Evolutionary conservation across 306 rosid species (phyloP).

Genomic region (Prunus padus): DNA sequence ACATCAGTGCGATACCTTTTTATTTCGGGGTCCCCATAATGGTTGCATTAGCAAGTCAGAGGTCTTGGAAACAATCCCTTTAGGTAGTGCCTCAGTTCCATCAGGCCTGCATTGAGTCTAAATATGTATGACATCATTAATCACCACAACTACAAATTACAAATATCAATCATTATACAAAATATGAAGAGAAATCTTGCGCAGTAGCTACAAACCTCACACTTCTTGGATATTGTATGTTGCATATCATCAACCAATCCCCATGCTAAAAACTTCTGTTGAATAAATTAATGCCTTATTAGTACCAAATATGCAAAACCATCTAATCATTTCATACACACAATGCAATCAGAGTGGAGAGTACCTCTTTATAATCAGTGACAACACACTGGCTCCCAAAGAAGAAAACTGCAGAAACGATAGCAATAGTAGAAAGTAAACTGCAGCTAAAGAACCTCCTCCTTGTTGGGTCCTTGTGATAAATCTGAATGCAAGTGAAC

Average conservation of each 20-base stretch:
- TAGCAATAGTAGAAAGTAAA: conserved; percentile 13
- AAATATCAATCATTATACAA: neutral
- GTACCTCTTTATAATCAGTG: conserved; percentile 37
- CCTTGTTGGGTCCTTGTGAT: conserved; percentile 8
- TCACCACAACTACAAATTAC: neutral
- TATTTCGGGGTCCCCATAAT: conserved; percentile 31
- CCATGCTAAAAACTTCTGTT: conserved; percentile 26
- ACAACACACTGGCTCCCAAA: conserved; percentile 27
- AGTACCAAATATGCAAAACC: neutral
- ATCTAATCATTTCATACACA: too few relatives aligned
- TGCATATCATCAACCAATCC: conserved; percentile 20
- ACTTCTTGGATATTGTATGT: conserved; percentile 1
- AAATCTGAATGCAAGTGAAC: conserved; percentile 10
- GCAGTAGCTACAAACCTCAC: conserved; percentile 25
- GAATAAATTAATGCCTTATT: neutral
- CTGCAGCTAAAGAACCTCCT: conserved; percentile 13
- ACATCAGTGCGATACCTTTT: neutral
- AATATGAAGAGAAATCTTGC: neutral
- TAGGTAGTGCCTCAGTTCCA: conserved; percentile 37
- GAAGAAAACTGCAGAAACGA: conserved; percentile 33
- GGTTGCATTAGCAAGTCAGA: conserved; percentile 42
- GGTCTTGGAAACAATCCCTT: conserved; percentile 37
- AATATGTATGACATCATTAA: neutral
- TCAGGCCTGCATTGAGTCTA: conserved; percentile 23
- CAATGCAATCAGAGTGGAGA: neutral